A percentile compares a stretch with the other conserved stretches of the same genome.
Conservation (phyloP, 1,139 yeast genomes). For the Pichia sp. region DNA sequence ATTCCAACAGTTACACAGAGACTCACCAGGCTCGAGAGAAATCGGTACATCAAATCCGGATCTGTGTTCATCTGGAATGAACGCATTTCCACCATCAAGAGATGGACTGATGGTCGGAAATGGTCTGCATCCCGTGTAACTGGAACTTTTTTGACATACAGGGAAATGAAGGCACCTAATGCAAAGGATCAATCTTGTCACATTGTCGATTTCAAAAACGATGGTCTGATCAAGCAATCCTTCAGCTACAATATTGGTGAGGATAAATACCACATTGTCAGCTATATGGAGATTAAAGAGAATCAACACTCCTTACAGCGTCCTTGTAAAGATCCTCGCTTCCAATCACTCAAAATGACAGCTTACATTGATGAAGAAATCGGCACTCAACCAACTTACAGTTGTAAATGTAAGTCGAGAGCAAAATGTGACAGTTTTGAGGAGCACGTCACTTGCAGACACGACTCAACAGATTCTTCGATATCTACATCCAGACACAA, state of each 20-base stretch:
- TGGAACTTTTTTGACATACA: conserved; percentile 57
- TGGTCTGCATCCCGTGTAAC: conserved; percentile 70
- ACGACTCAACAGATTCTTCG: too few species aligned
- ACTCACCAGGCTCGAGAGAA: conserved; percentile 51
- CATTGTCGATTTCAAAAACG: conserved; percentile 29
- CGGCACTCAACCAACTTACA: not conserved
- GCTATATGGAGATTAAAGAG: conserved; percentile 33
- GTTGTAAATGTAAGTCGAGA: not conserved
- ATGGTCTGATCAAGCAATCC: conserved; percentile 53
- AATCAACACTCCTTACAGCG: conserved; percentile 22
- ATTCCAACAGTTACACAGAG: conserved; percentile 56
- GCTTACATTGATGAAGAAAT: not conserved
- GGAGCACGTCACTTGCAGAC: too few species aligned
- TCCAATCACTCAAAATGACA: conserved; percentile 23
- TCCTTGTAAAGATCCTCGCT: conserved; percentile 35
- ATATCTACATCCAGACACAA: too few species aligned
- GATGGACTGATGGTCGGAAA: conserved; percentile 71
- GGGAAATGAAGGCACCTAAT: conserved; percentile 42
- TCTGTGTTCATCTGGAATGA: conserved; percentile 68
- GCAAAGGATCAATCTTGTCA: conserved; percentile 3
- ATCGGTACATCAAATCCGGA: conserved; percentile 39
- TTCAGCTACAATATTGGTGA: conserved; percentile 46
- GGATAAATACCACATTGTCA: conserved; percentile 48
- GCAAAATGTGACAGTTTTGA: not conserved
- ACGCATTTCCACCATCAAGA: conserved; percentile 58